Percentiles rank a stretch among this genome's conserved stretches.
Conservation (phyloP, 805 yeast species). For the Candida hungchunana region DNA sequence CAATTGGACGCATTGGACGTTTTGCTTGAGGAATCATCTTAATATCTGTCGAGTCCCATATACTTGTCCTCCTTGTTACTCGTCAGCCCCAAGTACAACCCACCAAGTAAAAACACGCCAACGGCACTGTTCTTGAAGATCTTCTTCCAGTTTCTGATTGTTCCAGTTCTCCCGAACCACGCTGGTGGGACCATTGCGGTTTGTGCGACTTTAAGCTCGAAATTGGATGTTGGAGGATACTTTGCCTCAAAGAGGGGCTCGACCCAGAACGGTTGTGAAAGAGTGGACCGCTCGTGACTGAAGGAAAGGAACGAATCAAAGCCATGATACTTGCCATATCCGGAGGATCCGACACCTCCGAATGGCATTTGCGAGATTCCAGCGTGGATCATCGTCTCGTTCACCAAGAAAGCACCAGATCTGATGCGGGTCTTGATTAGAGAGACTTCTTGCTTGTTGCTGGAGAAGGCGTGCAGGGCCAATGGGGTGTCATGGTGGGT, state of each 20-base stretch:
- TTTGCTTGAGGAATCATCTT: slow-evolving; percentile 15
- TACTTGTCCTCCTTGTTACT: slow-evolving; percentile 9
- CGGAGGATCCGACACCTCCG: slow-evolving; percentile 88
- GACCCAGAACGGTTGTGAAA: slow-evolving; percentile 60
- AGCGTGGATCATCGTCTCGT: slow-evolving; percentile 71
- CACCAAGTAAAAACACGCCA: slow-evolving; percentile 10
- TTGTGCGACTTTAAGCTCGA: slow-evolving; percentile 29
- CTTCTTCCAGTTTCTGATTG: slow-evolving; percentile 21
- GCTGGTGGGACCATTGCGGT: slow-evolving; percentile 30
- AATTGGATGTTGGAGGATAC: slow-evolving; percentile 54
- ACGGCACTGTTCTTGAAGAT: slow-evolving; percentile 15
- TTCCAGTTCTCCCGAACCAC: slow-evolving; percentile 35
- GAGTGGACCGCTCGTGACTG: slow-evolving; percentile 65
- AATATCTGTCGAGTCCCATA: not conserved
- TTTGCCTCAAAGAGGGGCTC: slow-evolving; percentile 57
- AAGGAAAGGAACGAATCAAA: slow-evolving; percentile 60
- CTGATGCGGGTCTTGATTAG: slow-evolving; percentile 50
- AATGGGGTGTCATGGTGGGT: slow-evolving; percentile 68
- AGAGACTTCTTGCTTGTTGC: slow-evolving; percentile 41
- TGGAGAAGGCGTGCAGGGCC: slow-evolving; percentile 68
- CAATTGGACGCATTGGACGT: slow-evolving; percentile 36
- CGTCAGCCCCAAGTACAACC: slow-evolving; percentile 16
- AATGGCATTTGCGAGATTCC: slow-evolving; percentile 71
- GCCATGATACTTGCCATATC: slow-evolving; percentile 83
- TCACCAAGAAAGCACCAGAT: slow-evolving; percentile 47